phyloP scores from a whole-genome alignment of 805 yeast genomes.

The Blastobotrys mokoenaii region DNA sequence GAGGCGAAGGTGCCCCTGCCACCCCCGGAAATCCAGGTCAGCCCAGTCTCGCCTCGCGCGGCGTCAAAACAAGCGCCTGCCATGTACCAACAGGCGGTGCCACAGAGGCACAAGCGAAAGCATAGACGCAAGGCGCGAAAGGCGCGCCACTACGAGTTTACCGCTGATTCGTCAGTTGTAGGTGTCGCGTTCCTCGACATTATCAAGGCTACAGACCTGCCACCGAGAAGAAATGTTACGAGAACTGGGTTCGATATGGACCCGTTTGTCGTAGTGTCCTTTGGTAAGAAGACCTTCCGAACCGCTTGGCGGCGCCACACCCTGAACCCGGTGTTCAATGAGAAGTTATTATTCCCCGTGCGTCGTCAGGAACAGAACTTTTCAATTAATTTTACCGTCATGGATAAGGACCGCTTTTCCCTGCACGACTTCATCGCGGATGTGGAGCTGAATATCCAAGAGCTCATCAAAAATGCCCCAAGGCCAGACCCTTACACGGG shows the following conservation, averaged over 20 bases:
- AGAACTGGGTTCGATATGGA: constrained; percentile 89
- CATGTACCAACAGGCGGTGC: not conserved
- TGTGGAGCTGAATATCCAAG: constrained; percentile 47
- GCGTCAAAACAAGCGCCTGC: no score
- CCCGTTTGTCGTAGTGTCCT: constrained; percentile 86
- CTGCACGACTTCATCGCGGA: constrained; percentile 76
- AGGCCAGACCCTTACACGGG: constrained; percentile 29
- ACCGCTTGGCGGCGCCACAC: constrained; percentile 82
- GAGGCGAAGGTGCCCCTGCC: constrained; percentile 2
- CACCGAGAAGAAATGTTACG: constrained; percentile 63
- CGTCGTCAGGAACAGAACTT: constrained; percentile 55
- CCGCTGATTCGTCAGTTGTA: constrained; percentile 20
- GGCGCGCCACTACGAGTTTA: constrained; percentile 17
- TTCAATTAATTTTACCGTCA: constrained; percentile 59
- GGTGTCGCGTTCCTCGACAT: constrained; percentile 80
- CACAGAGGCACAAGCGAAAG: constrained; percentile 1
- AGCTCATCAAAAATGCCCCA: constrained; percentile 32
- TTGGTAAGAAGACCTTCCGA: constrained; percentile 79
- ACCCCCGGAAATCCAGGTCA: not conserved
- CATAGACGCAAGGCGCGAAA: constrained; percentile 1
- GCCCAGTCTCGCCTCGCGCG: not conserved
- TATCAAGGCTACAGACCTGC: constrained; percentile 64
- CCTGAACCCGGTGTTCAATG: constrained; percentile 73
- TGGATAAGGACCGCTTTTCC: constrained; percentile 80
- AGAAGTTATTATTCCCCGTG: constrained; percentile 71